These are phyloP conservation scores for Vanrija sp. DNA, from an alignment of 1,284 basidiomycete species.

Conservation along the genomic window DNA sequence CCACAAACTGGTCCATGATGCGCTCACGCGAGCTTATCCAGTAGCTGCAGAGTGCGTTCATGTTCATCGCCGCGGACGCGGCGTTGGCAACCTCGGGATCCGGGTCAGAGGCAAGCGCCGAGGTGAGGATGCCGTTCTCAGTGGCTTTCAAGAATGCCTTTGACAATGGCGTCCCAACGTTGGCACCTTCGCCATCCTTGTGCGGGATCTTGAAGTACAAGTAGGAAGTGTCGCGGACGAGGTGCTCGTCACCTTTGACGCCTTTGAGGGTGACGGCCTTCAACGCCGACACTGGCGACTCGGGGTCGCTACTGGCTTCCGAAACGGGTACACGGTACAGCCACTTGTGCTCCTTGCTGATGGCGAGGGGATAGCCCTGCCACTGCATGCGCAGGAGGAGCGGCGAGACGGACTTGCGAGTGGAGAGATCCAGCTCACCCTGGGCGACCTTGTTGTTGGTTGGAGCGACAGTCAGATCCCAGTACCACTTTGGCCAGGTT, in stretches of 20 bases:
- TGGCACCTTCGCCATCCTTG: constrained; percentile 88
- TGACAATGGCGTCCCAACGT: constrained; percentile 86
- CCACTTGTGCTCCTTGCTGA: constrained; percentile 90
- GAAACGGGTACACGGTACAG: constrained; percentile 66
- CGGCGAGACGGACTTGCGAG: constrained; percentile 77
- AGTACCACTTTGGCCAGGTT: constrained; percentile 89
- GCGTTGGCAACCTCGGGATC: constrained; percentile 58
- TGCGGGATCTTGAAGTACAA: constrained; percentile 90
- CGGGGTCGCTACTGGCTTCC: constrained; percentile 57
- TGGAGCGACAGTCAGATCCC: constrained; percentile 63
- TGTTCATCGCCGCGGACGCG: constrained; percentile 78
- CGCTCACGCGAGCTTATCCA: constrained; percentile 95
- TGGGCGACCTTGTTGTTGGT: constrained; percentile 26
- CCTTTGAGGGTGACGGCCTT: constrained; percentile 40
- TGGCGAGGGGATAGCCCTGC: constrained; percentile 78
- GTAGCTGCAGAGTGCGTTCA: constrained; percentile 95
- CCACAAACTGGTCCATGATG: constrained; percentile 87
- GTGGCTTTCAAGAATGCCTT: constrained; percentile 88
- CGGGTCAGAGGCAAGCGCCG: constrained; percentile 39
- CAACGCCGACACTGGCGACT: constrained; percentile 37
- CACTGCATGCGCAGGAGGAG: constrained; percentile 83
- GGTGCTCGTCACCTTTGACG: constrained; percentile 20
- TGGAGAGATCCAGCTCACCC: constrained; percentile 73
- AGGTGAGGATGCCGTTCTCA: constrained; percentile 73
- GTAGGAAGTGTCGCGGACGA: constrained; percentile 23